These are phyloP conservation scores for Exserohilum rostratum DNA, from an alignment of 2,329 filamentous ascomycete genomes.

Conservation along the genomic window DNA sequence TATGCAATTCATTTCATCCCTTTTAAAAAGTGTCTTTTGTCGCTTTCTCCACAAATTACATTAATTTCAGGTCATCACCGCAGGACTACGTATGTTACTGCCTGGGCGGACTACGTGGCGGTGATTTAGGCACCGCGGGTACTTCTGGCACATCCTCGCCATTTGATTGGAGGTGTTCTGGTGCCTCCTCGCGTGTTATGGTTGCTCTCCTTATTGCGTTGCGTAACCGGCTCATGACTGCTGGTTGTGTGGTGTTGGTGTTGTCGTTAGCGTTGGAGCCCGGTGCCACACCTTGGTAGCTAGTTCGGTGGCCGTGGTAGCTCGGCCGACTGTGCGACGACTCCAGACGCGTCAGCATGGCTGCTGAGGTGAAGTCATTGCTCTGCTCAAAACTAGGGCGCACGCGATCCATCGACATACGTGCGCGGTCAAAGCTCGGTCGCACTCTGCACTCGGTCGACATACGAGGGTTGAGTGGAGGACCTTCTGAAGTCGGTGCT, in stretches of 20 bases:
- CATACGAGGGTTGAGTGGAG: slow-evolving; percentile 36
- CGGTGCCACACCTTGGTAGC: slow-evolving; percentile 25
- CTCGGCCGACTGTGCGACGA: slow-evolving; percentile 57
- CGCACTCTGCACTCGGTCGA: slow-evolving; percentile 57
- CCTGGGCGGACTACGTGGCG: slow-evolving; percentile 25
- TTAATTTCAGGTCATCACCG: background rate
- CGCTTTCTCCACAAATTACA: background rate
- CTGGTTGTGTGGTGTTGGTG: slow-evolving; percentile 15
- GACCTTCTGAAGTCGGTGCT: slow-evolving; percentile 32
- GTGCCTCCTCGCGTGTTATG: slow-evolving; percentile 41
- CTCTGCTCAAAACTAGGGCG: slow-evolving; percentile 84
- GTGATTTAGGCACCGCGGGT: slow-evolving; percentile 24
- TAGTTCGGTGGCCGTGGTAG: slow-evolving; percentile 31
- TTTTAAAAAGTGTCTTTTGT: background rate
- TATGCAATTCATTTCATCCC: slow-evolving; percentile 10
- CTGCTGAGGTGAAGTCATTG: slow-evolving; percentile 89
- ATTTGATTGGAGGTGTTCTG: slow-evolving; percentile 22
- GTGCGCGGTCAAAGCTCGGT: slow-evolving; percentile 86
- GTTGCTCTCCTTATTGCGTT: slow-evolving; percentile 42
- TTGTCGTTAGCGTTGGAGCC: slow-evolving; percentile 1
- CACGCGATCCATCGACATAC: slow-evolving; percentile 84
- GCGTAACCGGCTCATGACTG: slow-evolving; percentile 37
- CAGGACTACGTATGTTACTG: background rate
- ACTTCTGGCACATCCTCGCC: slow-evolving; percentile 23
- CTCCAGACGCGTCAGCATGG: slow-evolving; percentile 82